phyloP scores from a whole-genome alignment of 2,329 filamentous ascomycete species.

The Scedosporium dehoogii region DNA sequence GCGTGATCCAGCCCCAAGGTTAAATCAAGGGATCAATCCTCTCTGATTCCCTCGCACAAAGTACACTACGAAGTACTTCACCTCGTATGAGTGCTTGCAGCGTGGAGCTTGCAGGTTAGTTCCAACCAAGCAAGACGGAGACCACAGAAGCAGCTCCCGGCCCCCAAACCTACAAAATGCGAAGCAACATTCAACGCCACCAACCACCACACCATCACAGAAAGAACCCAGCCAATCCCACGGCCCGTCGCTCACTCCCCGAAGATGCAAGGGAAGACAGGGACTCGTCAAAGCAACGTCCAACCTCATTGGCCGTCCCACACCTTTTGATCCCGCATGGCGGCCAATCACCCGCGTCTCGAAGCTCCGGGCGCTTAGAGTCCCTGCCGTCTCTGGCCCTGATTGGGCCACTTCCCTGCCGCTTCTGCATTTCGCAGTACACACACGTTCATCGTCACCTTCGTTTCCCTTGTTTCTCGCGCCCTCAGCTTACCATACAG shows the following conservation, averaged over 20 bases:
- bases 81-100: no score
- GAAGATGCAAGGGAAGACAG: background rate
- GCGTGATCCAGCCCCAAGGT: no score
- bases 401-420: background rate
- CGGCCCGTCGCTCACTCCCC: background rate
- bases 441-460: background rate
- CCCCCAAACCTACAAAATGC: no score
- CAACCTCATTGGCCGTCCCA: conserved; percentile 1
- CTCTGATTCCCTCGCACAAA: no score
- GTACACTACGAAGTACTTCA: no score
- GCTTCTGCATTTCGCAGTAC: conserved; percentile 4
- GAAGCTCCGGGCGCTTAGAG: conserved; percentile 3
- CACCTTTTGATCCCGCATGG: background rate
- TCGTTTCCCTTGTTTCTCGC: background rate
- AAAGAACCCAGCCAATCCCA: background rate
- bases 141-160: no score
- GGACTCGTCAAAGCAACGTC: background rate
- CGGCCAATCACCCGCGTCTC: conserved; percentile 6
- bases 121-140: no score
- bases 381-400: background rate
- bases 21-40: no score
- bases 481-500: background rate
- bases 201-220: background rate
- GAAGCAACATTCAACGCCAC: background rate
- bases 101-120: no score